Base-by-base conservation (phyloP, 495 filamentous ascomycete genomes). In the Friedmanniomyces endolithicus region DNA sequence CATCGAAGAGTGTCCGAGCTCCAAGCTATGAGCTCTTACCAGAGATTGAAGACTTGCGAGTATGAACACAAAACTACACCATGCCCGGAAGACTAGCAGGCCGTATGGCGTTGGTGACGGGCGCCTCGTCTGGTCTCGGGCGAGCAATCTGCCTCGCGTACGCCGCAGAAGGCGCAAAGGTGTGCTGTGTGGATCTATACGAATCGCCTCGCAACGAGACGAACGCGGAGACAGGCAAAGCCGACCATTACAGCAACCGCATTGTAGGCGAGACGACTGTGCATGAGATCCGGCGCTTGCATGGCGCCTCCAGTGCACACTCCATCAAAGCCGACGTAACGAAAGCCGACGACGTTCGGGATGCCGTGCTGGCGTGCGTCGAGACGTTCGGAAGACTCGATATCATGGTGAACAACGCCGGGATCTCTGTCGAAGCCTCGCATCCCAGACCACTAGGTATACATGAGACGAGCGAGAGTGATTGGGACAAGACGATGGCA, bases 401-500 rank as follows among this genome's bases (percentile, higher is more conserved):
- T 63, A 67, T 80, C 20, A 62, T 81, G 58, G 70, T 76, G 50
- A 78, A 78, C 49, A 80, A 81, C 61, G 78, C 76, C 0, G 78
- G 77, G 6, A 71, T 77, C 2, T 56, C 53, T 23, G 23, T 54
- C 14, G 55, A 60, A 61, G 22, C 65, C 55, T 22, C 53, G 50
- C 53, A 57, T 57, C 29, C 39, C 0, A 37, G 45, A 1, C 65
- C 68, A 1, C 55, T 55, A 0, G 63, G 64, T 2, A 53, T 75
- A 1, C 72, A 76, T 56, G 62, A 74, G 35, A 70, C 68, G 2
- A 57, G 59, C 0, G 72, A 76, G 45, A 48, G 62, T 0, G 67
- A 60, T 0, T 88, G 83, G 83, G 72, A 79, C 6, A 84, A 86
- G 77, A 78, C 78, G 2, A 86, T 83, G 43, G 77, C 79, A n/a